A percentile compares a stretch with the other conserved stretches of the same genome.
Evolutionary conservation across 768 basidiomycete species (phyloP).

Genomic region (Auriscalpium microsporum): DNA sequence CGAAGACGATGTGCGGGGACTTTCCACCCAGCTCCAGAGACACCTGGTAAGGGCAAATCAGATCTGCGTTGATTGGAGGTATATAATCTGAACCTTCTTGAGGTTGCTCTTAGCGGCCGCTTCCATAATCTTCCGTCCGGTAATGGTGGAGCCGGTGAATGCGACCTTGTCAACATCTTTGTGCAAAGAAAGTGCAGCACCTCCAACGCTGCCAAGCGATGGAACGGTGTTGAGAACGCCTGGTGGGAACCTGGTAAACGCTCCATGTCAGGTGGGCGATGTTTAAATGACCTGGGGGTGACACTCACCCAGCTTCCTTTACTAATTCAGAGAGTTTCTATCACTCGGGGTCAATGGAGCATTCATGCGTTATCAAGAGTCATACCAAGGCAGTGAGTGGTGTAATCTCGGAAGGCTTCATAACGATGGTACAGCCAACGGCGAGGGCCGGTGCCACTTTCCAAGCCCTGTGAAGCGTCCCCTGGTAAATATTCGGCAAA

Average conservation of each 20-base stretch:
- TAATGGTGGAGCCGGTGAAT: constrained; percentile 88
- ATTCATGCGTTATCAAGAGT: constrained; percentile 3
- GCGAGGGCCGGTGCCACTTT: constrained; percentile 92
- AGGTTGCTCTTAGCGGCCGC: constrained; percentile 90
- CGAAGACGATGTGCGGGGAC: constrained; percentile 82
- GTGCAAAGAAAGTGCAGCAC: constrained; percentile 78
- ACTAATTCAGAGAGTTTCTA: constrained; percentile 79
- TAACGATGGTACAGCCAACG: constrained; percentile 85
- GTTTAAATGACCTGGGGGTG: background rate
- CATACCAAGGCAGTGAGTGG: constrained; percentile 74
- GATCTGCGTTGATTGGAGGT: background rate
- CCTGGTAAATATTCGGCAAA: background rate
- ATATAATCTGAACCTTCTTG: constrained; percentile 57
- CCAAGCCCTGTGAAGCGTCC: constrained; percentile 51
- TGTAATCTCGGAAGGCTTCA: constrained; percentile 89
- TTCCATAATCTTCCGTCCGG: constrained; percentile 85
- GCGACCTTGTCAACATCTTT: constrained; percentile 88
- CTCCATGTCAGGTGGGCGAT: constrained; percentile 5
- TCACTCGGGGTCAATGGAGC: constrained; percentile 3
- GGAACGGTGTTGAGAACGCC: constrained; percentile 88
- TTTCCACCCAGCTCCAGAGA: constrained; percentile 94
- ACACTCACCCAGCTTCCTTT: constrained; percentile 69
- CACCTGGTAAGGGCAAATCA: constrained; percentile 35
- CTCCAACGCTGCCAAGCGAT: constrained; percentile 74
- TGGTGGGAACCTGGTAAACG: constrained; percentile 61